Base-by-base conservation (phyloP, 441 rosid genomes). In the Erodium moschatum region DNA sequence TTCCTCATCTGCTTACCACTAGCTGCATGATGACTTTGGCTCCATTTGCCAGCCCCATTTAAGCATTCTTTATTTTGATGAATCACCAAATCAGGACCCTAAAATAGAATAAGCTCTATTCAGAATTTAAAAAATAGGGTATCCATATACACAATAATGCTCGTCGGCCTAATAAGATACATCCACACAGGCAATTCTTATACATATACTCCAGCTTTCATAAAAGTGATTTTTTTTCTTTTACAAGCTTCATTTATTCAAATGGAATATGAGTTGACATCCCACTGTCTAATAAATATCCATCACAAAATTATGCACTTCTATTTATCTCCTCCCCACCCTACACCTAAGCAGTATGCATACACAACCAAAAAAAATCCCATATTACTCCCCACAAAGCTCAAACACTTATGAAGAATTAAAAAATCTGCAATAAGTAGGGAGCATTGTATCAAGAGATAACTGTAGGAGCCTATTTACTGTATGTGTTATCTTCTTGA, bases 21-120 rank as follows among this genome's bases (percentile, higher is more conserved):
- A 71, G 87, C 90, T 27, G 81, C 89, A 70, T 91, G 98, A 83
- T 91, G 97, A 71, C 66, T 77, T 81, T 84, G 90, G 78, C 96
- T 91, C 98, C 98, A 89, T 44, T 91, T 96, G 64, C 86, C 87
- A 95, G 90, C 91, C 70, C 78, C 70, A 74, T 89, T 89, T 74
- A 93, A 38, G 67, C 95, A 89, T 64, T 88, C 92, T 74, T 81
- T 81, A 20, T 82, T 78, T 80, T 93, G 98, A 81, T 89, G 87
- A 73, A 93, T 79, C 72, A 91, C 96, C 77, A 91, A 72, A 81
- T 89, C 89, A 72, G 98, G 97, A 73, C 98, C 96, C 96, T 93
- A 68, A 66, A 64, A 82, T n/a, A 64, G 68, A 31, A 72, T 31
- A 70, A 15, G 68, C 44, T 7, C 11, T 20, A 38, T 50, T 40